Conservation (phyloP, 495 filamentous ascomycete species). For the Durotheca rogersii region DNA sequence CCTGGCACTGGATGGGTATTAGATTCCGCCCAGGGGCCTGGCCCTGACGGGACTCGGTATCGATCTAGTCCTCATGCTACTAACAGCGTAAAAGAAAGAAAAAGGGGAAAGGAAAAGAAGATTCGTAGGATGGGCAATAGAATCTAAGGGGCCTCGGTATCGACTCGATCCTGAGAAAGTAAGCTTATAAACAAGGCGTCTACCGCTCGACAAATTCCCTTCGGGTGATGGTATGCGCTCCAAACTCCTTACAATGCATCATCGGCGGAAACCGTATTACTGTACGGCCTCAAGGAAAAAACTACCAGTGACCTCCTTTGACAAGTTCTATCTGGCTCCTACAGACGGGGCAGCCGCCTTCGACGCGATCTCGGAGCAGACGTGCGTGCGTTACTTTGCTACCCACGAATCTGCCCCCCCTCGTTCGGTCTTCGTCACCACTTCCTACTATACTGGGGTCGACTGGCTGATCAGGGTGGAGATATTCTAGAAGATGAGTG, state of each 20-base stretch:
- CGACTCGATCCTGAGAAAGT: background rate
- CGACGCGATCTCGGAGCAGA: slow-evolving; percentile 68
- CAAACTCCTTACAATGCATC: slow-evolving; percentile 3
- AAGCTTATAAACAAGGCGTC: background rate
- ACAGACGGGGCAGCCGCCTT: slow-evolving; percentile 71
- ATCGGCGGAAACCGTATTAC: background rate
- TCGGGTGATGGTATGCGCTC: slow-evolving; percentile 1
- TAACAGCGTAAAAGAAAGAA: too few relatives aligned
- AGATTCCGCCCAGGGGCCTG: too few relatives aligned
- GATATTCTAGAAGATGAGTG: slow-evolving; percentile 64
- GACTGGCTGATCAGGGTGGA: slow-evolving; percentile 43
- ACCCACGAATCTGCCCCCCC: slow-evolving; percentile 55
- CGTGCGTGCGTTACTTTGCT: slow-evolving; percentile 89
- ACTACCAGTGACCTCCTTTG: slow-evolving; percentile 13
- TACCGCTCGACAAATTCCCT: background rate
- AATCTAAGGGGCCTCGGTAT: background rate
- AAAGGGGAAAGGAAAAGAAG: too few relatives aligned
- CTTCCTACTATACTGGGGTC: slow-evolving; percentile 40
- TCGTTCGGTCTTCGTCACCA: slow-evolving; percentile 41
- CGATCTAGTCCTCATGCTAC: too few relatives aligned
- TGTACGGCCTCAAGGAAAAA: too few relatives aligned
- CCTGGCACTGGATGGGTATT: too few relatives aligned
- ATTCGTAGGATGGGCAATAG: too few relatives aligned
- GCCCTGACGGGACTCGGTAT: too few relatives aligned
- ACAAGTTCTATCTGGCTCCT: slow-evolving; percentile 35